These are phyloP conservation scores for Psilocybe sp. DNA, from an alignment of 768 basidiomycete genomes.

Conservation along the genomic window DNA sequence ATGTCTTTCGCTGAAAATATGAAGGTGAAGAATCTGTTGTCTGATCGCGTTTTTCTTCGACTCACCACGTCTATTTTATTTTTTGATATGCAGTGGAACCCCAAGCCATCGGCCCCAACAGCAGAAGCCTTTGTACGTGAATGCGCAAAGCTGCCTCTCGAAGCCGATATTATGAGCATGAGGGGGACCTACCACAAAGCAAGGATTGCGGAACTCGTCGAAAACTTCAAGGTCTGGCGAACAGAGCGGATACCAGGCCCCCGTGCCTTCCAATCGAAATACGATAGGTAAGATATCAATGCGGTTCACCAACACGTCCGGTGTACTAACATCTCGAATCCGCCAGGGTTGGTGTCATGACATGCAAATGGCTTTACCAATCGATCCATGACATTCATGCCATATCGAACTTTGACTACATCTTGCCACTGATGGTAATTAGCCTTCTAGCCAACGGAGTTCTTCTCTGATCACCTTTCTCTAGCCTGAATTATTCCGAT, in stretches of 20 bases:
- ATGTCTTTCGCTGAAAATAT: conserved; percentile 71
- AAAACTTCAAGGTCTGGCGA: conserved; percentile 67
- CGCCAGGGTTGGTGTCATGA: conserved; percentile 55
- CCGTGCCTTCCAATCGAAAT: conserved; percentile 81
- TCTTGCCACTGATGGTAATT: conserved; percentile 75
- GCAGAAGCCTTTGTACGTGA: conserved; percentile 66
- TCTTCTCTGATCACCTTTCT: conserved; percentile 6
- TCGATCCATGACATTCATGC: conserved; percentile 77
- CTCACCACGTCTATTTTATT: not conserved
- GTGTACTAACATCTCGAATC: not conserved
- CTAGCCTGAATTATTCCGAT: conserved; percentile 73
- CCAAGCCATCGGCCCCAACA: conserved; percentile 57
- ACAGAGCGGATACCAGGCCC: conserved; percentile 68
- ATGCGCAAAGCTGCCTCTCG: conserved; percentile 50
- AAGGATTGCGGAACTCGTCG: conserved; percentile 59
- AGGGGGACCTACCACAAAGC: conserved; percentile 59
- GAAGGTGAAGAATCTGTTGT: conserved; percentile 43
- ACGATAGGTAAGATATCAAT: conserved; percentile 57
- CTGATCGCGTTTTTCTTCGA: not conserved
- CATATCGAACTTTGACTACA: conserved; percentile 74
- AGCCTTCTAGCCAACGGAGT: not conserved
- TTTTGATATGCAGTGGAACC: conserved; percentile 49
- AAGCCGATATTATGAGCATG: conserved; percentile 75
- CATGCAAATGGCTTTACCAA: conserved; percentile 79
- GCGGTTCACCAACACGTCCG: conserved; percentile 1